Base-by-base conservation (phyloP, 805 yeast genomes). In the Starmerella vitae region DNA sequence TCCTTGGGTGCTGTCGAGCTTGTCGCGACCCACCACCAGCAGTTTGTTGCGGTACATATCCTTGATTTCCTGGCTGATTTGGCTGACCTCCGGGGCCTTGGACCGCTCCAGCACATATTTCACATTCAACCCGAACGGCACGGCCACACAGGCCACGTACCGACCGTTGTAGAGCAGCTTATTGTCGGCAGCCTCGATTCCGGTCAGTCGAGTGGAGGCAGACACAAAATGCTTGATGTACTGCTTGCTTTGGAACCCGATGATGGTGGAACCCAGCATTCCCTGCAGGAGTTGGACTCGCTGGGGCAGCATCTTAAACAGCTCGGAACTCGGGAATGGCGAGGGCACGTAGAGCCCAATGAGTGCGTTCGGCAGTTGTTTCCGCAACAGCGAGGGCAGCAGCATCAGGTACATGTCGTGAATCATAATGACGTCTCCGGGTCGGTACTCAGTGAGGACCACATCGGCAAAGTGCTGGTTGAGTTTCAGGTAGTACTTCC, bases 251-350 rank as follows among this genome's bases (percentile, higher is more conserved):
- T 91, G 98, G 62, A 91, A 84, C 8, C 80, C 85, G 34, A 91
- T 71, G 52, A 76, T 72, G 56, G 84, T 82, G 5, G 94, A 75
- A 19, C 97, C 97, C 35, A 91, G 69, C 71, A 91, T 71, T 14
- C 98, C 97, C 53, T 83, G 93, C 42, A 91, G 66, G 36, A 91
- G 64, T 53, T 81, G 78, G 41, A 74, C 68, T 48, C 98, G 71
- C 59, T 81, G 81, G 28, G 94, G 76, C 26, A 93, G 61, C 49
- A 94, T 81, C 45, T 96, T 70, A 63, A 91, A 84, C 58, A 86
- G 85, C 60, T 91, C 99, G 14, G 85, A 77, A 20, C 94, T 76
- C 10, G 96, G 95, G 68, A 88, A 86, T n/a, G 96, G 94, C 3
- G 83, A 71, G 58, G 86, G 95, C 48, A 86, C 61, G 59, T 72